Base-by-base conservation (phyloP, 2,329 filamentous ascomycete genomes). In the Exophiala sp. region DNA sequence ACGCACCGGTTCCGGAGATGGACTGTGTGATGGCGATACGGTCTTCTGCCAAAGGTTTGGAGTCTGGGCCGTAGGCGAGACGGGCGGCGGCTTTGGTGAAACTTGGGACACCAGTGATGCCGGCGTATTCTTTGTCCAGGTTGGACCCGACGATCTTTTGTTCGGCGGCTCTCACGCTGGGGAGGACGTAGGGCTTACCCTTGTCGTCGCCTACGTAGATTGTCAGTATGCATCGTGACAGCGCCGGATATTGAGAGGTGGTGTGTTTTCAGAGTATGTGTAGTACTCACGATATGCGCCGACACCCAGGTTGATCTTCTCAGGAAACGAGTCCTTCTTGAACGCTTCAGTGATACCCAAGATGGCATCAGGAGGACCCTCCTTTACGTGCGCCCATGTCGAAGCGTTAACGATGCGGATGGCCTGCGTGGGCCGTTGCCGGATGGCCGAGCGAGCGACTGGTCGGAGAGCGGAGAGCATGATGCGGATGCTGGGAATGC, bases 241-340 rank as follows among this genome's bases (percentile, higher is more conserved):
- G 7, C 6, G 34, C n/a, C 5, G 30, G 14, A 34, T 6, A n/a
- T 34, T 6, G 5, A 6, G 9, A 34, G 30, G 10, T 34, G 30
- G 24, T 34, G 14, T 34, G 30, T 9, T n/a, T 34, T 19, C 22
- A 45, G 34, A 19, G 14, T 7, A 30, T 19, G 13, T 19, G 21
- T 8, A 19, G 34, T 18, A 56, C 70, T 62, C 66, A 75, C 93
- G 89, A 82, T 98, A 98, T 66, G 93, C 93, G 66, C 93, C 93
- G 61, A 97, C 93, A 75, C 90, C 93, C 56, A 98, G 77, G 77
- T 97, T 97, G 79, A 98, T 97, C 83, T 97, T 98, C 77, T 95
- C 82, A 58, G 82, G 76, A 72, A 94, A 91, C 65, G 77, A 80
- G 70, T 98, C 93, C 72, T 90, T 90, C 80, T 97, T 98, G 86